Evolutionary conservation across 306 rosid species (phyloP).

Genomic region (Corylus avellana): DNA sequence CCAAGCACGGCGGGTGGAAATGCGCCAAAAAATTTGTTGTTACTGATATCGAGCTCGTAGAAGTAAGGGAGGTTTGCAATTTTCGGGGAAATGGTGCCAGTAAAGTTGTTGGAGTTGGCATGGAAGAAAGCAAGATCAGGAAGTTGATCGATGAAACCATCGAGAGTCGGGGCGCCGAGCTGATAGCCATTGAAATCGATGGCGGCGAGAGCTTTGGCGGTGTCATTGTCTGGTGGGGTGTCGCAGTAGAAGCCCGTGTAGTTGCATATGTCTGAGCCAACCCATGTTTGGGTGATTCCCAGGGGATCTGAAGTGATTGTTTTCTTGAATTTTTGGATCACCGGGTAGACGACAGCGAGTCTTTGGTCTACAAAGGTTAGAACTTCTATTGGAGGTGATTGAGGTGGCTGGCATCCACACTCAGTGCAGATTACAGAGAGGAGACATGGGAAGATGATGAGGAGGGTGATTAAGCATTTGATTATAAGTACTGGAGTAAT

Average conservation of each 20-base stretch:
- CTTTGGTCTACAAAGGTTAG: conserved; percentile 45
- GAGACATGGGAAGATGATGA: conserved; percentile 26
- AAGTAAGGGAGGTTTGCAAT: conserved; percentile 35
- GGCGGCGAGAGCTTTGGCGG: conserved; percentile 36
- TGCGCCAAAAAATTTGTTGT: conserved; percentile 38
- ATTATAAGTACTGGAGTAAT: conserved; percentile 1
- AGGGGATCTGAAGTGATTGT: conserved; percentile 47
- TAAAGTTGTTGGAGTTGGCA: conserved; percentile 53
- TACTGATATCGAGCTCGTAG: conserved; percentile 54
- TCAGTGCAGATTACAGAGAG: conserved; percentile 9
- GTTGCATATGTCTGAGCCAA: conserved; percentile 45
- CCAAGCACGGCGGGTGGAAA: conserved; percentile 34
- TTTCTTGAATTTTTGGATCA: conserved; percentile 41
- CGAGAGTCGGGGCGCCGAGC: conserved; percentile 44
- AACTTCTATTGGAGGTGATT: conserved; percentile 23
- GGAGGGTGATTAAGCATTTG: background rate
- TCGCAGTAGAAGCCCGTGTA: conserved; percentile 53
- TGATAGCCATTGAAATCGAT: conserved; percentile 56
- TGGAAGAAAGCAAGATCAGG: conserved; percentile 54
- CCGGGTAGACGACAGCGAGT: conserved; percentile 35
- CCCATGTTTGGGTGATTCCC: conserved; percentile 45
- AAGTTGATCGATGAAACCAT: conserved; percentile 44
- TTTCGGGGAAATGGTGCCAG: conserved; percentile 39
- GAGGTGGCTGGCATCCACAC: too few species aligned
- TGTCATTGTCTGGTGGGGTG: conserved; percentile 36